A percentile compares a stretch with the other conserved stretches of the same genome.
Conservation (phyloP, 768 basidiomycete genomes). For the Russula compacta region DNA sequence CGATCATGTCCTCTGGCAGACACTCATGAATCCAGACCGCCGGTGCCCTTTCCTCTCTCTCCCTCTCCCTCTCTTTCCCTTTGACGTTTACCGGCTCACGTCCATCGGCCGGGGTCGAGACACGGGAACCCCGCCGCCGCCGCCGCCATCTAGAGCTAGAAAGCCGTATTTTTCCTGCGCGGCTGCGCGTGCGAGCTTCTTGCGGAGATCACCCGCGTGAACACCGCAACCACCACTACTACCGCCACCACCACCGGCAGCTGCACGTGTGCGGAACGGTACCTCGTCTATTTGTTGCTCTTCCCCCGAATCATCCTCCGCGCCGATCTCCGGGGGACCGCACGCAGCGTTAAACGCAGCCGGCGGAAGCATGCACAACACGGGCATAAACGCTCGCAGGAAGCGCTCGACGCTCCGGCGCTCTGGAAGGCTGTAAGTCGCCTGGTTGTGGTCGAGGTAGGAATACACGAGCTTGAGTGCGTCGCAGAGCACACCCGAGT, state of each 20-base stretch:
- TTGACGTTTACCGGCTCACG: not conserved
- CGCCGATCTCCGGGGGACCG: slow-evolving; percentile 43
- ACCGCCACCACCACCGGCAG: slow-evolving; percentile 16
- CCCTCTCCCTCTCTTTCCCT: slow-evolving; percentile 17
- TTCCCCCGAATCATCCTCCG: slow-evolving; percentile 28
- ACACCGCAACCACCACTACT: slow-evolving; percentile 22
- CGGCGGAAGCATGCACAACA: slow-evolving; percentile 61
- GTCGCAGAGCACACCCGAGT: slow-evolving; percentile 78
- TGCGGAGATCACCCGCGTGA: slow-evolving; percentile 41
- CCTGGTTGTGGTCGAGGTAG: slow-evolving; percentile 82
- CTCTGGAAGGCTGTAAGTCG: slow-evolving; percentile 65
- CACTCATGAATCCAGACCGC: slow-evolving; percentile 16
- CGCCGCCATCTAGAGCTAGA: not conserved
- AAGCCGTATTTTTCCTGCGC: slow-evolving; percentile 42
- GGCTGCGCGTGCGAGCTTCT: slow-evolving; percentile 68
- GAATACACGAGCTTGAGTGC: slow-evolving; percentile 82
- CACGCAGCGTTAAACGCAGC: slow-evolving; percentile 60
- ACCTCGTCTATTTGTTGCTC: slow-evolving; percentile 17
- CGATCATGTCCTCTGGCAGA: slow-evolving; percentile 15
- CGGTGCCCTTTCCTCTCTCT: not conserved
- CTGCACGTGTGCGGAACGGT: not conserved
- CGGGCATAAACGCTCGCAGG: slow-evolving; percentile 74
- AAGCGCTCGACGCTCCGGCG: slow-evolving; percentile 78
- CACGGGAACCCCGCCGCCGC: slow-evolving; percentile 10
- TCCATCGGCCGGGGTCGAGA: slow-evolving; percentile 15